Evolutionary conservation across 495 filamentous ascomycete species (phyloP), one percentile per base, ranked within the genome.

Genomic region (Cetradonia linearis): DNA sequence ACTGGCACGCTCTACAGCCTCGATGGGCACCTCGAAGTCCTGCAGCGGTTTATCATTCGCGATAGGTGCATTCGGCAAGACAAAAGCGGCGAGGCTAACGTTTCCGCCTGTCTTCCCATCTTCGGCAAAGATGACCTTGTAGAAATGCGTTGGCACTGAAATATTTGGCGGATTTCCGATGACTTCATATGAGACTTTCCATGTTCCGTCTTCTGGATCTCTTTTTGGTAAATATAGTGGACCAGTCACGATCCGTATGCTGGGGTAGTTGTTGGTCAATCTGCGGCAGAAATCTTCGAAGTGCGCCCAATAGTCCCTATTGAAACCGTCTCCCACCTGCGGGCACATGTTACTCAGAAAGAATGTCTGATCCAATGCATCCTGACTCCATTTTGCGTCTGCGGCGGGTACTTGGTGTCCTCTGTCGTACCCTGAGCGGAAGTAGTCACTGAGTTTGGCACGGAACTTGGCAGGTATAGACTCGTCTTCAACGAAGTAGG

Each of bases 281-380:
- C 88, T 76, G 3, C 93, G 82, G 72, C 94, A 95, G 71, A 97
- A 98, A 65, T 95, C 90, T 73, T 98, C 93, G 67, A 98, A 91
- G 69, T 97, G 94, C 55, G 94, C 85, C 93, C 93, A 98, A 82
- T 98, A 95, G 73, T 98, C 93, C 23, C 93, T 79, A 73, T 98
- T 98, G 77, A 98, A 98, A 33, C 93, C 93, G 69, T 93, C 88
- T 55, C 93, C 93, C 3, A 98, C 92, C 72, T 98, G 93, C 20
- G 93, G 93, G 66, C 89, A 95, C 91, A 98, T 98, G 74, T 98
- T 98, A 68, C 77, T 86, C 44, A 98, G 81, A 64, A 78, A 81
- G 69, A 98, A 98, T 2, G 93, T 98, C 50, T 85, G 88, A 73
- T 98, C 84, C 86, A 98, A 92, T 20, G 94, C 93, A 18, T 80